Evolutionary conservation across 2,329 filamentous ascomycete species (phyloP).

Genomic region (Fusarium bactridioides): DNA sequence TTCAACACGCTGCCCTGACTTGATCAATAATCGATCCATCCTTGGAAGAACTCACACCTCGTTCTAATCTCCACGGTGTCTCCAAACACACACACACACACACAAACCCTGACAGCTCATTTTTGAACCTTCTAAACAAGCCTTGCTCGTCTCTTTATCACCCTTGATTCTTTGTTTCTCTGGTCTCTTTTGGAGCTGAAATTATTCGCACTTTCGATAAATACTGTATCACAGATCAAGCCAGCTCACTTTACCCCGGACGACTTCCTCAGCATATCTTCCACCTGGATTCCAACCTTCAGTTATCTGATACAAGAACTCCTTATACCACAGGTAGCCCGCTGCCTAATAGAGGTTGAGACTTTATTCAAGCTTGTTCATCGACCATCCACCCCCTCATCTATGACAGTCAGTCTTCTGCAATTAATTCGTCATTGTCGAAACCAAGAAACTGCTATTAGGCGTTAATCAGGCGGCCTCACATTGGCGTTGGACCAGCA

Average conservation of each 20-base stretch:
- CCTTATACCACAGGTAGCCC: background rate
- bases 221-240: background rate
- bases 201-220: background rate
- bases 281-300: background rate
- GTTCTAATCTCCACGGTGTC: background rate
- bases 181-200: background rate
- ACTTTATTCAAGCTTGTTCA: background rate
- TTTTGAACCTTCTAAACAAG: background rate
- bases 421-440: background rate
- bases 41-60: background rate
- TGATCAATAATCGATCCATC: slow-evolving; percentile 17
- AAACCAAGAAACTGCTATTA: slow-evolving; percentile 4
- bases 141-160: background rate
- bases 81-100: background rate
- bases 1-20: slow-evolving; percentile 23
- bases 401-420: background rate
- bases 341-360: background rate
- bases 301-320: background rate
- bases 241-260: background rate
- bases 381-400: background rate
- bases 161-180: background rate
- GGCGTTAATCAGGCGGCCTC: background rate
- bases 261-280: background rate
- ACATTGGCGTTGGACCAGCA: slow-evolving; percentile 7
- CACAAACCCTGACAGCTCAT: background rate